Percentiles rank a stretch among this genome's conserved stretches.
Evolutionary conservation across 2,329 filamentous ascomycete genomes (phyloP).

Genomic region (Coniochaeta prunicola): DNA sequence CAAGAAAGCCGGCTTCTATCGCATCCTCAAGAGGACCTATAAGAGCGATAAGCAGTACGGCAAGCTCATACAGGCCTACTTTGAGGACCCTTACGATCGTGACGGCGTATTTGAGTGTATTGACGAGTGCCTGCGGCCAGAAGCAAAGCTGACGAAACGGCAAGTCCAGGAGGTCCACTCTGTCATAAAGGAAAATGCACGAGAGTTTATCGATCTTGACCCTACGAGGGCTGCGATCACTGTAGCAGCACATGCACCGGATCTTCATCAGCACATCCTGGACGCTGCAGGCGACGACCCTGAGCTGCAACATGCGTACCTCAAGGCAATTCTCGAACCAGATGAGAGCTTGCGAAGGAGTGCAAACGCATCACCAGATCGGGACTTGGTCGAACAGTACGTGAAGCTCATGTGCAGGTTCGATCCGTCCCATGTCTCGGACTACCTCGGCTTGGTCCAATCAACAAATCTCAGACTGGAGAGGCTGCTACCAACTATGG

Average conservation of each 20-base stretch:
- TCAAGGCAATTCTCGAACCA: conserved; percentile 68
- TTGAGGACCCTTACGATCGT: conserved; percentile 75
- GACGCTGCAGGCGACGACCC: conserved; percentile 52
- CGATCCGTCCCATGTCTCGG: conserved; percentile 72
- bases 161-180: conserved; percentile 65
- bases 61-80: conserved; percentile 70
- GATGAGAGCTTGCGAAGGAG: conserved; percentile 16
- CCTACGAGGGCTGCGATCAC: conserved; percentile 57
- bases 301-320: conserved; percentile 66
- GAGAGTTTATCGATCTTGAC: conserved; percentile 60
- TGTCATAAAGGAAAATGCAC: conserved; percentile 59
- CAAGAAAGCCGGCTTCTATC: conserved; percentile 74
- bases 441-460: conserved; percentile 72
- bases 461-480: conserved; percentile 74
- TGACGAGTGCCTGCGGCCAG: conserved; percentile 61
- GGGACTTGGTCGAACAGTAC: conserved; percentile 71
- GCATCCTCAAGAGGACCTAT: conserved; percentile 87
- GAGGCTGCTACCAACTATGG: conserved; percentile 76
- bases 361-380: conserved; percentile 26
- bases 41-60: conserved; percentile 72
- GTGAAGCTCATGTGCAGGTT: conserved; percentile 87
- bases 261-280: conserved; percentile 61
- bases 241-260: conserved; percentile 52
- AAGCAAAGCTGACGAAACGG: conserved; percentile 55
- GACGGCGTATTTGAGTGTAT: conserved; percentile 74